Conservation (phyloP, 306 rosid species). For the Cucumis melo region DNA sequence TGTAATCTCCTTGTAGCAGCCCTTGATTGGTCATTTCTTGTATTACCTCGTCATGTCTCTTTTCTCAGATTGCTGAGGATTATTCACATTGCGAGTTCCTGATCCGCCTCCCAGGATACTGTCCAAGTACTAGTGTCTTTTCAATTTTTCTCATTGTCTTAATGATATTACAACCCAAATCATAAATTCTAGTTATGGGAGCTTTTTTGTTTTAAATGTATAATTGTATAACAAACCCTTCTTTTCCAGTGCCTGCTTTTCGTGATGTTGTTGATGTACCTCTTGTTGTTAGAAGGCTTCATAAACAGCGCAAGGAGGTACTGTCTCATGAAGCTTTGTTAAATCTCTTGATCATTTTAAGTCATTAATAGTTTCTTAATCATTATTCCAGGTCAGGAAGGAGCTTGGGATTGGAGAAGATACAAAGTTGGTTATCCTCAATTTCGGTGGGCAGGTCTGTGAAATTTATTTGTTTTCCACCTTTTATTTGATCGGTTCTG, state of each 20-base stretch:
- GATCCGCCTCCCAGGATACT: slow-evolving; percentile 95
- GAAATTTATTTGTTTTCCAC: neutral
- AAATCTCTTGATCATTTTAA: slow-evolving; percentile 10
- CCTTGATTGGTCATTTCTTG: neutral
- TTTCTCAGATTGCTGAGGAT: slow-evolving; percentile 82
- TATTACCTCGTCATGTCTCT: neutral
- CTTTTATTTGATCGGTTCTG: neutral
- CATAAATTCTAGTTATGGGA: neutral
- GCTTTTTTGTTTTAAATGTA: neutral
- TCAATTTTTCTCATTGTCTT: slow-evolving; percentile 1
- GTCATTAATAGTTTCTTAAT: slow-evolving; percentile 3
- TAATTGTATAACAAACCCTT: neutral
- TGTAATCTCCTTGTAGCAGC: neutral
- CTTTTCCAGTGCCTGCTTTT: slow-evolving; percentile 83
- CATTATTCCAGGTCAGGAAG: slow-evolving; percentile 63
- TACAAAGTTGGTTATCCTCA: slow-evolving; percentile 76
- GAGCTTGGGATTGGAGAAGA: slow-evolving; percentile 54
- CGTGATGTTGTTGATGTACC: slow-evolving; percentile 91
- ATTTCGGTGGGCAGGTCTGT: slow-evolving; percentile 94
- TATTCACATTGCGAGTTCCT: slow-evolving; percentile 94
- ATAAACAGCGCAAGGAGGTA: slow-evolving; percentile 88
- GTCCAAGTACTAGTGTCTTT: slow-evolving; percentile 50
- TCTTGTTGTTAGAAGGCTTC: slow-evolving; percentile 86
- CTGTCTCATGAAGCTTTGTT: neutral
- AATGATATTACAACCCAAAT: neutral